Base-by-base conservation (phyloP, 2,329 filamentous ascomycete genomes). In the Neophaeococcomyces aloes region DNA sequence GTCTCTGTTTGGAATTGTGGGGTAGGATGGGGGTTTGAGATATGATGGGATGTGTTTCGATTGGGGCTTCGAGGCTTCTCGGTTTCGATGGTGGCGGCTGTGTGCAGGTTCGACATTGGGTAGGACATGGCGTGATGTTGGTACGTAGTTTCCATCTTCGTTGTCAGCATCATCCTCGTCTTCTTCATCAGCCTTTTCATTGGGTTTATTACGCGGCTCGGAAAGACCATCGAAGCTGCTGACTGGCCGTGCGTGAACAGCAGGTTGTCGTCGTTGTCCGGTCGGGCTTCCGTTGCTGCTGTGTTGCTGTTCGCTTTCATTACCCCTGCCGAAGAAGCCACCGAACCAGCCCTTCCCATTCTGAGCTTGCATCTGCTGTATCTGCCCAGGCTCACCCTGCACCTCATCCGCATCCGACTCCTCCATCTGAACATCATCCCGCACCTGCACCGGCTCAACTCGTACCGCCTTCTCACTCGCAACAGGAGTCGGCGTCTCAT, bases 11-110 rank as follows among this genome's bases (percentile, higher is more conserved):
- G 48, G 50, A 37, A 52, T 48, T 6, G 53, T 54, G 14, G 53
- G 51, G 29, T 54, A 55, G 34, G 53, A 55, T 7, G 53, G 52
- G 27, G 50, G 41, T 15, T 41, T 46, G 41, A 55, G 53, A 46
- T 55, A 55, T 19, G 53, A 53, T 21, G 53, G 51, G 3, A 50
- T 29, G n/a, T 38, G 11, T 38, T 31, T 3, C 29, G 14, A 4
- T 38, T 32, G n/a, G 18, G 3, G 7, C 36, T n/a, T 21, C 18
- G 21, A 15, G 6, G 42, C 25, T 34, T 21, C 15, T 37, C 18
- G 7, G n/a, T 42, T 29, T 27, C 3, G 10, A 10, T 35, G 29
- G 30, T 29, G 14, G 17, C n/a, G 18, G 7, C n/a, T 29, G 18
- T 35, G 7, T 3, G 13, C 14, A 11, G 21, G 30, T 4, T 14